Evolutionary conservation across 805 yeast species (phyloP), one percentile per base, ranked within the genome.

Genomic region (Schizosaccharomyces octosporus): DNA sequence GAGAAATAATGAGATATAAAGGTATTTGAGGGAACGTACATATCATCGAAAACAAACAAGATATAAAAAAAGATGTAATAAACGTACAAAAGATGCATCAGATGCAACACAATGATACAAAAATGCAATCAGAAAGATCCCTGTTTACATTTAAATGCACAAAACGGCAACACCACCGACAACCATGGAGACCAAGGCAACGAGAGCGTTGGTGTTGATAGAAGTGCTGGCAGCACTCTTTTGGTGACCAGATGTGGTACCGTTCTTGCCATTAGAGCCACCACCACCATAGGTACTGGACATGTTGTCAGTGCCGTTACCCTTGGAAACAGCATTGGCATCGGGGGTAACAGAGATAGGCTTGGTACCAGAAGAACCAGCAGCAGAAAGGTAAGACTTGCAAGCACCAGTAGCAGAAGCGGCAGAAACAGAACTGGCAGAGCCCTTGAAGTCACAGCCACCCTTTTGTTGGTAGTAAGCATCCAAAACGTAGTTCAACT

Each of bases 401-500:
- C 61, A 61, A 21, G 64, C 39, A 19, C 54, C 54, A 29, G 63
- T 45, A 27, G 63, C 61, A 55, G 62, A 24, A 43, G 62, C 51
- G 32, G 66, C 41, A 19, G 58, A 17, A 17, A 24, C 17, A n/a
- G 42, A 11, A 21, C 36, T 27, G 27, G 60, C 60, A 57, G 60
- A 57, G 41, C 61, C 62, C n/a, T 32, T 27, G 27, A 62, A 62
- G 43, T 45, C 21, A 29, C 59, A 29, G 60, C 70, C 69, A 64
- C 73, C 74, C 63, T 82, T 77, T 48, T 72, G 73, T 60, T 70
- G 70, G 70, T 81, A 81, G 76, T 85, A 85, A 64, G 72, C 71
- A 75, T 85, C 82, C 71, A 86, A 72, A 63, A 84, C 71, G 72
- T 72, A 85, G 62, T 83, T 79, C 67, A 86, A 76, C 74, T 83